A percentile compares a stretch with the other conserved stretches of the same genome.
These are phyloP conservation scores for Paspalum notatum DNA, from an alignment of 176 grass and related monocot species.

Conservation along the genomic window DNA sequence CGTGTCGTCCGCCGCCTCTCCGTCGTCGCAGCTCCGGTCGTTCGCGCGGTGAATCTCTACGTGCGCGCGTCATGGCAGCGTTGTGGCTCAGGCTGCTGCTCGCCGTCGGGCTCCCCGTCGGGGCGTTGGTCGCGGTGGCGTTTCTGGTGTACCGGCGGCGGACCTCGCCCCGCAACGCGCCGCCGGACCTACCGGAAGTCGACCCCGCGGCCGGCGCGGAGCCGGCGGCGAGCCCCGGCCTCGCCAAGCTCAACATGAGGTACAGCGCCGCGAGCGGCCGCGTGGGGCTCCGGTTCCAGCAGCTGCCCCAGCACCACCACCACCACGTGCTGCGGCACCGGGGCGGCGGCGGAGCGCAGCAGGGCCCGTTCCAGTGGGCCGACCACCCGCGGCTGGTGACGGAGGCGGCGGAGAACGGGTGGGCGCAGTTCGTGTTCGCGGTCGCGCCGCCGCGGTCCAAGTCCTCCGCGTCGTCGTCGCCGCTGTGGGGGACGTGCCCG, in stretches of 20 bases:
- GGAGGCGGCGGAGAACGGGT: conserved; percentile 86
- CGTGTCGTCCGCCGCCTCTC: not conserved
- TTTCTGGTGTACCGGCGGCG: conserved; percentile 28
- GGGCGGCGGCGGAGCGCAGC: conserved; percentile 31
- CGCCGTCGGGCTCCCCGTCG: conserved; percentile 27
- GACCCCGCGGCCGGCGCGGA: not conserved
- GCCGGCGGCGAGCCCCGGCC: conserved; percentile 32
- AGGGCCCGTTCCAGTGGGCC: conserved; percentile 64
- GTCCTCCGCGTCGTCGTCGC: conserved; percentile 43
- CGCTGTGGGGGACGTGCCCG: conserved; percentile 48
- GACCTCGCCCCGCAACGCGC: conserved; percentile 5
- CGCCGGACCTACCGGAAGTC: conserved; percentile 5
- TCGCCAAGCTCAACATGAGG: conserved; percentile 47
- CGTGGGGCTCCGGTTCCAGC: conserved; percentile 65
- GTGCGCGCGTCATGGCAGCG: conserved; percentile 30
- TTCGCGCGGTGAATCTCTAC: not conserved
- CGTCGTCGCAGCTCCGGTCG: not conserved
- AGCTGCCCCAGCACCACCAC: conserved; percentile 52
- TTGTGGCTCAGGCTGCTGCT: conserved; percentile 55
- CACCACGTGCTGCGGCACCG: conserved; percentile 26
- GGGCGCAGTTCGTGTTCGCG: conserved; percentile 77
- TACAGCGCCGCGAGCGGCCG: conserved; percentile 52
- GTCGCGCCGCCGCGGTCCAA: conserved; percentile 32
- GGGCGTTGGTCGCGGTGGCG: conserved; percentile 19
- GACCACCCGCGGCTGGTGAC: conserved; percentile 76